Conservation (phyloP, 2,329 filamentous ascomycete genomes). For the Aquanectria penicillioides region DNA sequence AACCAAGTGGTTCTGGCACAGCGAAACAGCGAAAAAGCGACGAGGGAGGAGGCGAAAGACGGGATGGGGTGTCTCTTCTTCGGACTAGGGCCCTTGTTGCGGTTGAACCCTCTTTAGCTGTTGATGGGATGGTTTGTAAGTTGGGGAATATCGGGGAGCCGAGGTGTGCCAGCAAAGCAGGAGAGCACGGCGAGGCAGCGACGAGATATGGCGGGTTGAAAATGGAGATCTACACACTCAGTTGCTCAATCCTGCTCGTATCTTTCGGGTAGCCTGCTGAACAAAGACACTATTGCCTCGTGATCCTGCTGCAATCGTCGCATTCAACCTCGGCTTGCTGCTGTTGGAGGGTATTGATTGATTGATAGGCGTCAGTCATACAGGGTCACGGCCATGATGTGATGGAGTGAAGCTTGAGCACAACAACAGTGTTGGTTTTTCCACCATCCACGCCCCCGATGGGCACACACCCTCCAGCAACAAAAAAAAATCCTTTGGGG, state of each 20-base stretch:
- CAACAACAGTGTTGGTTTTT: constrained; percentile 18
- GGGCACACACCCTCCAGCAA: constrained; percentile 27
- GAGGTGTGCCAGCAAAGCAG: constrained; percentile 12
- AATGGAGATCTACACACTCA: background rate
- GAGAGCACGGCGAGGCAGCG: constrained; percentile 2
- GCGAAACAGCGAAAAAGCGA: too few relatives aligned
- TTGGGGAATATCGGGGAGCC: too few relatives aligned
- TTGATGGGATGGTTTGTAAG: too few relatives aligned
- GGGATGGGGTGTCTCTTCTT: background rate
- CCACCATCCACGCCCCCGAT: constrained; percentile 30
- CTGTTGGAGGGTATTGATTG: background rate
- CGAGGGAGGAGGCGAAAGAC: background rate
- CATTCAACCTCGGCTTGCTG: background rate
- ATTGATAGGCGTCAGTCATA: background rate
- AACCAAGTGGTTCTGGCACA: too few relatives aligned
- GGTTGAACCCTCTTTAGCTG: too few relatives aligned
- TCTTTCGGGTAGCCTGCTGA: background rate
- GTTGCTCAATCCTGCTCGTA: background rate
- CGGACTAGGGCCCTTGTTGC: background rate
- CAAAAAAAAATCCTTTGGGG: constrained; percentile 39
- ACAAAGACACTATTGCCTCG: too few relatives aligned
- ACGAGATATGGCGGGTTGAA: background rate
- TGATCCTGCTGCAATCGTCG: too few relatives aligned
- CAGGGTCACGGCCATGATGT: too few relatives aligned
- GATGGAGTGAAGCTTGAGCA: background rate